A percentile compares a stretch with the other conserved stretches of the same genome.
phyloP scores from a whole-genome alignment of 176 grass and related monocot genomes.

The Dendrocalamus sinicus region DNA sequence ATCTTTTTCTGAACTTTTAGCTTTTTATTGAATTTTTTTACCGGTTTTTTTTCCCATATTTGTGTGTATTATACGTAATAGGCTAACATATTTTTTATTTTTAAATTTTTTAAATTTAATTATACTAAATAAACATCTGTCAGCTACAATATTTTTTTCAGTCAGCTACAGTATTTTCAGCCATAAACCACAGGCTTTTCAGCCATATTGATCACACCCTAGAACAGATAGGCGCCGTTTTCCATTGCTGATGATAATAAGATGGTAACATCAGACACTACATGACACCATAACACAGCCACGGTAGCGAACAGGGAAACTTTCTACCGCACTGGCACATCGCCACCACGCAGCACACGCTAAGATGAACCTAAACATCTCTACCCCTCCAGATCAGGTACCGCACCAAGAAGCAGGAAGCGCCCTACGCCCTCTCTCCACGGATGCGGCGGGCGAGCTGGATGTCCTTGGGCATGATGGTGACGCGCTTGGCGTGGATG shows the following conservation, averaged over 20 bases:
- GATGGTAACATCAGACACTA: neutral
- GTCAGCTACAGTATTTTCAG: too few species aligned
- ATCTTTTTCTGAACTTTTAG: too few species aligned
- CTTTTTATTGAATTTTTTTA: too few species aligned
- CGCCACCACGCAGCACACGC: neutral
- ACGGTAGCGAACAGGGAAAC: neutral
- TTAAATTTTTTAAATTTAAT: too few species aligned
- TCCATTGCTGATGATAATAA: conserved; percentile 27
- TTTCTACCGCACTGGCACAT: neutral
- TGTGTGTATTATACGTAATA: too few species aligned
- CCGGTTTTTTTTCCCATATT: too few species aligned
- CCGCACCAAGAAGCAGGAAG: too few species aligned
- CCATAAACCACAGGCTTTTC: too few species aligned
- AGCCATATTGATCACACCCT: too few species aligned
- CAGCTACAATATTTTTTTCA: too few species aligned
- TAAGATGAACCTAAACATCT: neutral
- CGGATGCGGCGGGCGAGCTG: conserved; percentile 72
- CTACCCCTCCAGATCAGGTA: neutral
- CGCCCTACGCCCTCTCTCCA: conserved; percentile 57
- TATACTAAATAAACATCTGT: too few species aligned
- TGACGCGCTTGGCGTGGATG: conserved; percentile 80
- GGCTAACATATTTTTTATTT: too few species aligned
- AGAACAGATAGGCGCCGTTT: neutral
- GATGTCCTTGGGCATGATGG: conserved; percentile 83
- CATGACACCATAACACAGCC: neutral